Conservation (phyloP, 2,329 filamentous ascomycete genomes). For the Colletotrichum orchidophilum region DNA sequence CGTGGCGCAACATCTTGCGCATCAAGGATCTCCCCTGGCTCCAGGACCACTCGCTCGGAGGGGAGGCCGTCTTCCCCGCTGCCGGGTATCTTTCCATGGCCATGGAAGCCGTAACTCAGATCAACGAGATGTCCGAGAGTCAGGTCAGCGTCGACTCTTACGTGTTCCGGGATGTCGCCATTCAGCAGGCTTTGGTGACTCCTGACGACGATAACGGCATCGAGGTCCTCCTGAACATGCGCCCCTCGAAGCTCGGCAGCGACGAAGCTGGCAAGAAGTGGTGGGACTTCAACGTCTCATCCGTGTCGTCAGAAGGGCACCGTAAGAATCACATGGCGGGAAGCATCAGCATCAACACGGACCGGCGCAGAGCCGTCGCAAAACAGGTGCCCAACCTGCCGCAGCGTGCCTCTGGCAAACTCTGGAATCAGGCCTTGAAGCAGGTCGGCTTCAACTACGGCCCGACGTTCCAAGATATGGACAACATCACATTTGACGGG, state of each 20-base stretch:
- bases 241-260: not conserved
- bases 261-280: constrained; percentile 31
- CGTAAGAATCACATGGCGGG: constrained; percentile 41
- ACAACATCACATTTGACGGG: constrained; percentile 41
- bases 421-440: constrained; percentile 41
- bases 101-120: constrained; percentile 48
- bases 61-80: constrained; percentile 45
- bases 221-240: constrained; percentile 35
- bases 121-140: constrained; percentile 31
- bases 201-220: constrained; percentile 42
- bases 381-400: constrained; percentile 33
- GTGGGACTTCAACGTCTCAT: constrained; percentile 45
- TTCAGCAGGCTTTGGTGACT: constrained; percentile 41
- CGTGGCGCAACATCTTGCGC: constrained; percentile 34
- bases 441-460: constrained; percentile 51
- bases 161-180: constrained; percentile 41
- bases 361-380: constrained; percentile 11
- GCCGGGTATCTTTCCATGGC: constrained; percentile 50
- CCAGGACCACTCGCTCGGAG: constrained; percentile 37
- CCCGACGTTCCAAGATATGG: constrained; percentile 47
- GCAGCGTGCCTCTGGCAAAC: constrained; percentile 40
- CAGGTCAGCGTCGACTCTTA: constrained; percentile 21
- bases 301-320: constrained; percentile 32
- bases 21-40: constrained; percentile 44
- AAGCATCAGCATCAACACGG: constrained; percentile 37